Conservation (phyloP, 1,284 basidiomycete genomes). For the Coriolopsis trogii region DNA sequence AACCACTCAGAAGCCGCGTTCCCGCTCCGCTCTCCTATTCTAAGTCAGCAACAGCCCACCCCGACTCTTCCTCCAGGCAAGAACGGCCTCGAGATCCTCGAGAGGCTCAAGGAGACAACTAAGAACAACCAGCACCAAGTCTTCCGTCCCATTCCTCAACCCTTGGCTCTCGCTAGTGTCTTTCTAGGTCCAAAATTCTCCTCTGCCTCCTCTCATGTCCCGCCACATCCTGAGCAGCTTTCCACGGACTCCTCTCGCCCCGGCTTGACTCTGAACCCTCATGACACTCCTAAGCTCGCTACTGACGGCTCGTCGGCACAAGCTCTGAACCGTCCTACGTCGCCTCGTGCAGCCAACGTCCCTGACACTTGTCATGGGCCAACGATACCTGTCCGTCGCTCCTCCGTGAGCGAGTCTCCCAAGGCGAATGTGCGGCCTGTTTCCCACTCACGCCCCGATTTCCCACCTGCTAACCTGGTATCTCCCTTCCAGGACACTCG, state of each 20-base stretch:
- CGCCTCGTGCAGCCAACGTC: conserved; percentile 12
- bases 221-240: conserved; percentile 47
- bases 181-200: conserved; percentile 52
- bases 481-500: conserved; percentile 11
- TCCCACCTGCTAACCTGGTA: background rate
- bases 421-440: conserved; percentile 24
- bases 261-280: conserved; percentile 9
- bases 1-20: conserved; percentile 36
- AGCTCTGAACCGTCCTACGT: conserved; percentile 1
- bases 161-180: conserved; percentile 59
- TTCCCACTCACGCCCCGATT: background rate
- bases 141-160: conserved; percentile 66
- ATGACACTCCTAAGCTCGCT: conserved; percentile 1
- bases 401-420: conserved; percentile 23
- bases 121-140: conserved; percentile 70
- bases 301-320: conserved; percentile 5
- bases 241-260: conserved; percentile 20
- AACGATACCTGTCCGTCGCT: conserved; percentile 15
- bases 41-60: conserved; percentile 10
- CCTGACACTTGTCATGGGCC: conserved; percentile 16
- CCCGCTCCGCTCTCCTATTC: conserved; percentile 31
- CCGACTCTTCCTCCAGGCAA: conserved; percentile 34
- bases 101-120: conserved; percentile 72
- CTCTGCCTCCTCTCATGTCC: conserved; percentile 32
- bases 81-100: conserved; percentile 69